These are phyloP conservation scores for Aspergillus awamori DNA, from an alignment of 2,329 filamentous ascomycete genomes.

Conservation along the genomic window DNA sequence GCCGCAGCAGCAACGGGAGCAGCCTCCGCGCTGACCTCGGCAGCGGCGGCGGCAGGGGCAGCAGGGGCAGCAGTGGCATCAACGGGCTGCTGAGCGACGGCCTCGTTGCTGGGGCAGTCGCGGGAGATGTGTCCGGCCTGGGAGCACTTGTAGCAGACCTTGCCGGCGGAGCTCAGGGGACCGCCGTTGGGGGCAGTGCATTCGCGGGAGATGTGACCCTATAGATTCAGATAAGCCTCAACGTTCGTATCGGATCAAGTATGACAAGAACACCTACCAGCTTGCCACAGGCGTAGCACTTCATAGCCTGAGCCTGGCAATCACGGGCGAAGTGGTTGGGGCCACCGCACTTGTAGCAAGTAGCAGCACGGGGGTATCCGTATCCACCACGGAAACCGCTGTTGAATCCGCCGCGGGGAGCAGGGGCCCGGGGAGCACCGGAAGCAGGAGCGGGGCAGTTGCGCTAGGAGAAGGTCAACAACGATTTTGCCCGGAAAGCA, in stretches of 20 bases:
- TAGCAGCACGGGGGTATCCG: conserved; percentile 59
- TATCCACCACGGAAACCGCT: conserved; percentile 73
- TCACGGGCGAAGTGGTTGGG: conserved; percentile 98
- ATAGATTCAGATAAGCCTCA: conserved; percentile 8
- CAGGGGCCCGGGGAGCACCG: conserved; percentile 64
- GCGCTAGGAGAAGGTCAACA: conserved; percentile 56
- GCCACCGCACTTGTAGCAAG: conserved; percentile 72
- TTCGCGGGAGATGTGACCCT: conserved; percentile 87
- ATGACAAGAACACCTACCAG: conserved; percentile 50
- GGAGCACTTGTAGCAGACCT: conserved; percentile 98
- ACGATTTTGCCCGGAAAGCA: background rate
- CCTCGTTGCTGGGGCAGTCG: conserved; percentile 80
- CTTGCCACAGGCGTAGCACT: conserved; percentile 97
- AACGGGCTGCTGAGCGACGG: conserved; percentile 41
- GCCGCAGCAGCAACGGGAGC: conserved; percentile 40
- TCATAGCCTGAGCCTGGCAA: conserved; percentile 98
- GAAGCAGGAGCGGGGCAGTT: conserved; percentile 77
- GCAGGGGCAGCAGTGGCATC: conserved; percentile 36
- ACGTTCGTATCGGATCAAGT: background rate
- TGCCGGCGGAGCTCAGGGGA: conserved; percentile 90
- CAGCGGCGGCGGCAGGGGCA: conserved; percentile 36
- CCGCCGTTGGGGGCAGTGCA: conserved; percentile 97
- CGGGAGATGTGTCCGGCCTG: conserved; percentile 95
- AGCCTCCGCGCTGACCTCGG: conserved; percentile 43
- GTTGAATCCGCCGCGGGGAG: conserved; percentile 66